Percentiles rank a stretch among this genome's conserved stretches.
phyloP scores from a whole-genome alignment of 768 basidiomycete genomes.

The Dioszegia hungarica region DNA sequence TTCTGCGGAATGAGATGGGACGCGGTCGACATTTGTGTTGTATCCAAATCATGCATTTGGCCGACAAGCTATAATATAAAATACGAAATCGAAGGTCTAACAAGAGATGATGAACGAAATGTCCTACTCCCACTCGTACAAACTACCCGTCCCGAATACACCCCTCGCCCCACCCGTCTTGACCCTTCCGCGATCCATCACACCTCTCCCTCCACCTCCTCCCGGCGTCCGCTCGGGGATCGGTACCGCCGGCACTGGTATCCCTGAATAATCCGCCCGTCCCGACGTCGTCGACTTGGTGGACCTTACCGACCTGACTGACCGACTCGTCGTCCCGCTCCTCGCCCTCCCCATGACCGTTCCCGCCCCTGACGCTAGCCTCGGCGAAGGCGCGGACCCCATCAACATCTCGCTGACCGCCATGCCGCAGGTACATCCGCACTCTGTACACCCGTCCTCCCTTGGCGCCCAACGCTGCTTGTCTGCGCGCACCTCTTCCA shows the following conservation, averaged over 20 bases:
- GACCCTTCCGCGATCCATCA: conserved; percentile 35
- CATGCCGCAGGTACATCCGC: conserved; percentile 21
- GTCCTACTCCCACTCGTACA: conserved; percentile 34
- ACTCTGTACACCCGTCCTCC: conserved; percentile 7
- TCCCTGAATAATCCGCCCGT: not conserved
- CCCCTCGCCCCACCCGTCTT: conserved; percentile 43
- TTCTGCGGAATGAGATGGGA: conserved; percentile 34
- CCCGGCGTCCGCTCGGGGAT: not conserved
- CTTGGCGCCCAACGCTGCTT: conserved; percentile 1
- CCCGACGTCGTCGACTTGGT: not conserved
- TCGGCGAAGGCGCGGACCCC: conserved; percentile 3
- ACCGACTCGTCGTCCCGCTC: not conserved
- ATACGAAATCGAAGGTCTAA: too few species aligned
- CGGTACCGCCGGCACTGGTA: not conserved
- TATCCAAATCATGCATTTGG: too few species aligned
- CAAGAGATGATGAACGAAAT: too few species aligned
- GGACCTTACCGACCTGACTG: conserved; percentile 1
- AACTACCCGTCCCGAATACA: conserved; percentile 37
- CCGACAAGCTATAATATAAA: too few species aligned
- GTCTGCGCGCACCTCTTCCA: not conserved
- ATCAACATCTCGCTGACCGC: conserved; percentile 7
- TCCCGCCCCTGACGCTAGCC: not conserved
- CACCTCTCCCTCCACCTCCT: conserved; percentile 1
- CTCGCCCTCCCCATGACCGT: not conserved
- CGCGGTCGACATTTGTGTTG: not conserved